Evolutionary conservation across 805 yeast species (phyloP), one percentile per base, ranked within the genome.

Genomic region (Kazachstania martiniae): DNA sequence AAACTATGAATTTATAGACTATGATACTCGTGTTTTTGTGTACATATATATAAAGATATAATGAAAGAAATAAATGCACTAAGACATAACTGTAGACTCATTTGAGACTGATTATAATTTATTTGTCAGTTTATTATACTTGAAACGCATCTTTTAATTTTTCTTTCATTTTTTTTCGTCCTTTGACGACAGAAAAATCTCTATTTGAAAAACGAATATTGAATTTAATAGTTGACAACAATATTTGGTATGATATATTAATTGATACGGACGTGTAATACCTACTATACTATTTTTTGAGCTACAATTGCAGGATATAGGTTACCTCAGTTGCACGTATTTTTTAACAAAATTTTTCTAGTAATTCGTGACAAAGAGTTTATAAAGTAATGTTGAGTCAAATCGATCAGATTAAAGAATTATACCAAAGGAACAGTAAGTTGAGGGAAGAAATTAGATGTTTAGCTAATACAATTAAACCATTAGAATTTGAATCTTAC

Each of bases 401-500:
- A 19, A 8, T 19, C 7, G 21, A 19, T 19, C 32, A 33, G n/a
- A 21, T 38, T 8, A 36, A 18, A 28, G 35, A 35, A n/a, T 29
- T 37, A 16, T 25, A 36, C 8, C 22, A 34, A 12, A 21, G 31
- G 12, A 31, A 41, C 18, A 29, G 33, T 15, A 34, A 32, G 23
- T 10, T 44, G n/a, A 31, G 26, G 4, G 24, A 42, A 13, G 42
- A 35, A 27, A 24, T 34, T 7, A 26, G 31, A 21, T 37, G 37
- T 22, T 29, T 53, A 10, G 35, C 38, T 2, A 31, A 32, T 8
- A 26, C 29, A 1, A 34, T 55, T 3, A 29, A 35, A 15, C 57
- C 56, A 3, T 23, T 46, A 14, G 62, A 57, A 29, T 57, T 56
- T 38, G 62, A 57, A 39, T 47, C 60, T 4, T 57, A 57, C 31